Evolutionary conservation across 139 green algal genomes (phyloP).

Genomic region (Chloropicon primus): DNA sequence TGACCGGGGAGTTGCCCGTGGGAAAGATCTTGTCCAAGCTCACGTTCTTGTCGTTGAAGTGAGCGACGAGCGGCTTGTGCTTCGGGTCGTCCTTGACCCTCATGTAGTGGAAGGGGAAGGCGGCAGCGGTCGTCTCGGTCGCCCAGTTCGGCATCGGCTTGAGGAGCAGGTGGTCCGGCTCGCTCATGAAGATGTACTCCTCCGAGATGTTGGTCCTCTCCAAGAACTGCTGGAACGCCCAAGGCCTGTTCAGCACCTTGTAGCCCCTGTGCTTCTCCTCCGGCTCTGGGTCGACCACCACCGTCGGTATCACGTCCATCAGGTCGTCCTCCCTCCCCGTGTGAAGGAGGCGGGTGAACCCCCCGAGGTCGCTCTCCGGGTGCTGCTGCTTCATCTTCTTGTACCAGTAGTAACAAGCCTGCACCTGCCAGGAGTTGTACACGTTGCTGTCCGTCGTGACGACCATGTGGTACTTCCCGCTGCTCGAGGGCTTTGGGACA

Average conservation of each 20-base stretch:
- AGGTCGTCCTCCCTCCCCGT: conserved; percentile 71
- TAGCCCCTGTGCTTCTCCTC: conserved; percentile 60
- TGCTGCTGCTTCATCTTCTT: conserved; percentile 37
- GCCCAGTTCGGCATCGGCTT: conserved; percentile 74
- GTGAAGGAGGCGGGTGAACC: conserved; percentile 72
- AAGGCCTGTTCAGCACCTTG: conserved; percentile 88
- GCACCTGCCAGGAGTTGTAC: conserved; percentile 11
- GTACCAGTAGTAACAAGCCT: conserved; percentile 50
- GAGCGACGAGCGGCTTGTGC: conserved; percentile 23
- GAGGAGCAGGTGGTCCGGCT: conserved; percentile 93
- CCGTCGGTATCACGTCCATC: conserved; percentile 91
- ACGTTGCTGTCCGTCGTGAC: conserved; percentile 6
- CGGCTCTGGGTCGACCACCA: conserved; percentile 75
- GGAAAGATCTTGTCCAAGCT: not conserved
- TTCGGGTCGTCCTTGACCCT: conserved; percentile 39
- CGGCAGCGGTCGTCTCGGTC: conserved; percentile 32
- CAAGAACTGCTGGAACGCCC: conserved; percentile 85
- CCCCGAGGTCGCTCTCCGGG: conserved; percentile 72
- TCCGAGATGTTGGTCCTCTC: conserved; percentile 60
- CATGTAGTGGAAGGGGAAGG: conserved; percentile 99
- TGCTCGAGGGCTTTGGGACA: too few species aligned
- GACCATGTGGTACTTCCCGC: conserved; percentile 29
- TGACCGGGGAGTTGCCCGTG: conserved; percentile 62
- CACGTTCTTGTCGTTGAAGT: conserved; percentile 10
- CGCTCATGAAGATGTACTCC: conserved; percentile 84